Evolutionary conservation across 2,329 filamentous ascomycete species (phyloP), one percentile per base, ranked within the genome.

Genomic region (Teratosphaeria gauchensis): DNA sequence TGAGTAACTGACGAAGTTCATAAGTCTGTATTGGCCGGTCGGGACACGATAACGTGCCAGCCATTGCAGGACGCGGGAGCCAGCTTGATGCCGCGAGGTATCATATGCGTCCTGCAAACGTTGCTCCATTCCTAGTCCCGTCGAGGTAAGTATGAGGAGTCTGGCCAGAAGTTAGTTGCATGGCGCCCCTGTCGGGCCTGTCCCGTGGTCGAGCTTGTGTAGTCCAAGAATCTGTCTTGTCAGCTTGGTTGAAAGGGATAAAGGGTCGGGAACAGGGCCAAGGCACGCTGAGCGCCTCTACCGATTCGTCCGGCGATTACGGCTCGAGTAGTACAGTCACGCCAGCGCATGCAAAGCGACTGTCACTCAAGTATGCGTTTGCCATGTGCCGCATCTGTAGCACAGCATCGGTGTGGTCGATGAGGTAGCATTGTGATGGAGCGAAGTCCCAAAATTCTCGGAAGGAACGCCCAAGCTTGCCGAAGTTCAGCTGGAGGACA

Each of bases 21-120:
- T 62, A 53, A 57, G 58, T 61, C 66, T 60, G 63, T 46, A 56
- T 60, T 61, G 62, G 66, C 64, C 66, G 66, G 66, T 66, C 63
- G 59, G 48, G 30, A 51, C 53, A 56, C 52, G 28, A 58, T 60
- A 56, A 56, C 57, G 61, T 51, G 61, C 64, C 59, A 62, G 55
- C 21, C 52, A 35, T 59, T 51, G 38, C 55, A 55, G 53, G 58
- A 28, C 21, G 28, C 32, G 38, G 56, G 54, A 62, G 61, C 58
- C 57, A 63, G 57, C 52, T 58, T 62, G 62, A 66, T 65, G 62
- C 58, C 62, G 64, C 64, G 65, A 60, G 64, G 63, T 30, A 55
- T 32, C 31, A 16, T 42, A 30, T 62, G 60, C 58, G 56, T 52
- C 32, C 58, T 56, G 55, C 56, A 62, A 52, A 54, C 56, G 51